Evolutionary conservation across 2,329 filamentous ascomycete genomes (phyloP), one percentile per base, ranked within the genome.

Genomic region (Sclerotinia sclerotiorum): DNA sequence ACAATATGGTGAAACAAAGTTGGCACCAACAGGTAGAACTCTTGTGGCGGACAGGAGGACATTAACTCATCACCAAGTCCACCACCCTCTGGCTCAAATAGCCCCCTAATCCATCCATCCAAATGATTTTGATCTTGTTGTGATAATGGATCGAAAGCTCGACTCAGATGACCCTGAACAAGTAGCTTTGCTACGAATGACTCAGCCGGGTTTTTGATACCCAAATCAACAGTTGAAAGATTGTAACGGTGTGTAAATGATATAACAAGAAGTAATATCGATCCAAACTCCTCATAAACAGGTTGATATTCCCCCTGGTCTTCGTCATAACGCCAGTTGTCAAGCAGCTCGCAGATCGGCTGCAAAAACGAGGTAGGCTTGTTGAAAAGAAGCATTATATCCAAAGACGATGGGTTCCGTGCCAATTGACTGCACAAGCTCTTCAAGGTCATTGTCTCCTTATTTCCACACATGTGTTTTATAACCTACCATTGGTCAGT

Each of bases 251-350:
- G 86, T n/a, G 90, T 85, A 71, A 93, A 89, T 0, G 90, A 90
- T 64, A 94, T 79, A 0, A 93, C 84, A 2, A 95, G 81, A 1
- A 95, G 83, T 10, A 95, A 80, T 21, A 94, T 88, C 0, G 90
- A 88, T 0, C 91, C 91, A 72, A 94, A 95, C 73, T 96, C 92
- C 75, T 95, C 92, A 73, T 95, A 95, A 0, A 93, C 88, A 0
- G 91, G 91, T 76, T 94, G 92, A 73, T 93, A 93, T 76, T 95
- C 92, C 65, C 87, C 88, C 79, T 94, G 91, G 73, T 94, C 91
- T 70, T 93, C 91, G 51, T 94, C 92, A 73, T 94, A 92, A 15
- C 85, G 83, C 92, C 92, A 95, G 70, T 87, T 87, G 73, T 95
- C 91, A 17, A 96, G 82, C 15, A 94, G 81, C 29, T 88, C 87